Base-by-base conservation (phyloP, 345 rosid species). In the Bruguiera gymnorhiza region DNA sequence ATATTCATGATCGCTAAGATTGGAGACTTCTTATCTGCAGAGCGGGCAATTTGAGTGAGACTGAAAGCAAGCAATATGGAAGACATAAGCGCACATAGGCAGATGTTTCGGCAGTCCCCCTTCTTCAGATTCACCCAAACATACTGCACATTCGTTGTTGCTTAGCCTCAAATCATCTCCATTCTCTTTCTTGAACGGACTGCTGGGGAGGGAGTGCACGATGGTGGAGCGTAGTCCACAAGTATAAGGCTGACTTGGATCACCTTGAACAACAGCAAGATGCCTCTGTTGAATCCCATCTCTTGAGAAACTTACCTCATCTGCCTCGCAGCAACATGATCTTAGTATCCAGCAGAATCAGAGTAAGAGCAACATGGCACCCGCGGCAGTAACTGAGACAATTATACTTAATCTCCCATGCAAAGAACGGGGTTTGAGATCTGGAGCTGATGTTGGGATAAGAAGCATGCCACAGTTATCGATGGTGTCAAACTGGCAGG, bases 101-200 rank as follows among this genome's bases (percentile, higher is more conserved):
- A 83, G 63, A 56, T 75, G 75, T 63, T 63, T 81, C 9, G 77
- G 59, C 80, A 76, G 67, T 23, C 80, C 87, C 26, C 80, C 83
- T 16, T 75, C 87, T 37, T 75, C 75, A 10, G 79, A 82, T 48
- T 84, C 86, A 2, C 77, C 80, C 71, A 83, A 79, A 52, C 86
- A 78, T 53, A 81, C 80, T 2, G 83, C 75, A 11, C 88, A 84
- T 6, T 79, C 85, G 0, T 60, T 60, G 71, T 65, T 30, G 61
- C 55, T 75, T 13, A n/a, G 26, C 26, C 30, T 13, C 20, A 5
- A 7, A 61, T 43, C 62, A 1, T 70, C 70, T 27, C 31, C 69
- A n/a, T 72, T 29, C 18, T 63, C 54, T 61, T 73, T 67, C 74
- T 73, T 67, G 76, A 70, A 82, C 67, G 39, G 74, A 13, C 67